These are phyloP conservation scores for Tricholoma bakamatsutake DNA, from an alignment of 768 basidiomycete species.

Conservation along the genomic window DNA sequence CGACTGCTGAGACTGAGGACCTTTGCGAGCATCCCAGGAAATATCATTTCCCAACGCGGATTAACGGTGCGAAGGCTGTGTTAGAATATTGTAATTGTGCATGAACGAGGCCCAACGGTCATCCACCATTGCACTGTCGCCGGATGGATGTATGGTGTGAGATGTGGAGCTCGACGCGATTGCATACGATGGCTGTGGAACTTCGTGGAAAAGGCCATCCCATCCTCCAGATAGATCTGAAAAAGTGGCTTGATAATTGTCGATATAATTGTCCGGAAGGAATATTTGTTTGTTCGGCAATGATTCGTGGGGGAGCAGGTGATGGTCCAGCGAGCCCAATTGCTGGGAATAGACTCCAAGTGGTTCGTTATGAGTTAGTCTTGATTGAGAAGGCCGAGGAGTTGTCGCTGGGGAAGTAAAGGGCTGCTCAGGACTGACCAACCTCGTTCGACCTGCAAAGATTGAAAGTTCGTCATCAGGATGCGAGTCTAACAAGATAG, in stretches of 20 bases:
- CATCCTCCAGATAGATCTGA: constrained; percentile 29
- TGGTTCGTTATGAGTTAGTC: neutral
- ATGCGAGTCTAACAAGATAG: constrained; percentile 12
- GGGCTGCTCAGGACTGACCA: constrained; percentile 16
- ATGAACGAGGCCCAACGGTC: constrained; percentile 36
- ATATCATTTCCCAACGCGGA: neutral
- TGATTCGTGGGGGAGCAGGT: neutral
- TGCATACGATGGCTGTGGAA: constrained; percentile 20
- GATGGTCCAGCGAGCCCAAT: neutral
- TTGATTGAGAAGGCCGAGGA: neutral
- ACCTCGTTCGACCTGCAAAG: constrained; percentile 28
- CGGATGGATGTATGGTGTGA: constrained; percentile 3
- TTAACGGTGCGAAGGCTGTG: constrained; percentile 3
- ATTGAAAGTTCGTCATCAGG: constrained; percentile 30
- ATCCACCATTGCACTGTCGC: constrained; percentile 23
- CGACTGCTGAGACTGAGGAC: no score
- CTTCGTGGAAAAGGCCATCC: constrained; percentile 33
- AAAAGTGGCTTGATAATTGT: constrained; percentile 16
- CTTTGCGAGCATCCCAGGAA: neutral
- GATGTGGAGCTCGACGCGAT: neutral
- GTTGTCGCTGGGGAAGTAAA: neutral
- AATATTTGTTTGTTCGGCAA: neutral
- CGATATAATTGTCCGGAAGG: constrained; percentile 1
- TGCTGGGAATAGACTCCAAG: neutral
- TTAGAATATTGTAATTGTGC: constrained; percentile 25